Evolutionary conservation across 495 filamentous ascomycete genomes (phyloP), one percentile per base, ranked within the genome.

Genomic region (Hypoxylon rickii): DNA sequence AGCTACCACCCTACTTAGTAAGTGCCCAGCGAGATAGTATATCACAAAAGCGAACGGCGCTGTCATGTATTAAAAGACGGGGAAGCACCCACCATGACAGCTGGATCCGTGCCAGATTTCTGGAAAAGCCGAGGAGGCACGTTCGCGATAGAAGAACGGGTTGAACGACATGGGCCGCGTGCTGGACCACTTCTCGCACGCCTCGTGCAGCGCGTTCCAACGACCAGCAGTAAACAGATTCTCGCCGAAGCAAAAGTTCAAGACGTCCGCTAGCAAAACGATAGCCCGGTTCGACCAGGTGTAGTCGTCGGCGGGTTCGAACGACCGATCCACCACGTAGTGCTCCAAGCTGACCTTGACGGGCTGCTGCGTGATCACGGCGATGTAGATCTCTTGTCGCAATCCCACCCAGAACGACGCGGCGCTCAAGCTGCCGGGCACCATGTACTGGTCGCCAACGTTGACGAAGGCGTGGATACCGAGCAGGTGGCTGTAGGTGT

Each of bases 361-460:
- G 2, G 70, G 60, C 50, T 73, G 65, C 22, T 77, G 71, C 5
- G 73, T 78, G n/a, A 79, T 76, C 46, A 82, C 79, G 3, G 80
- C 80, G 16, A 69, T 69, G 61, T 81, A 82, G 31, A 84, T 82
- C 52, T 82, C 79, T 51, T 83, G 81, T 11, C 81, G 74, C 11
- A 84, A 71, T 7, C 77, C 78, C 22, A 84, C 79, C 79, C 80
- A 83, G 61, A 80, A 84, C 1, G 78, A 73, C 2, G 80, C 79
- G 8, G 76, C 74, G 15, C 70, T 65, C 1, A 84, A 58, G 24
- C 73, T 77, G 3, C 73, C 72, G 0, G 66, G 59, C 1, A 61
- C 59, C 38, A 76, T 71, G 29, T 65, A 70, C 1, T 64, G 64
- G 26, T 73, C 66, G 18, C 68, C 70, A 5, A 69, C 74, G 19